Base-by-base conservation (phyloP, 345 rosid genomes). In the Carallia pectinifolia region DNA sequence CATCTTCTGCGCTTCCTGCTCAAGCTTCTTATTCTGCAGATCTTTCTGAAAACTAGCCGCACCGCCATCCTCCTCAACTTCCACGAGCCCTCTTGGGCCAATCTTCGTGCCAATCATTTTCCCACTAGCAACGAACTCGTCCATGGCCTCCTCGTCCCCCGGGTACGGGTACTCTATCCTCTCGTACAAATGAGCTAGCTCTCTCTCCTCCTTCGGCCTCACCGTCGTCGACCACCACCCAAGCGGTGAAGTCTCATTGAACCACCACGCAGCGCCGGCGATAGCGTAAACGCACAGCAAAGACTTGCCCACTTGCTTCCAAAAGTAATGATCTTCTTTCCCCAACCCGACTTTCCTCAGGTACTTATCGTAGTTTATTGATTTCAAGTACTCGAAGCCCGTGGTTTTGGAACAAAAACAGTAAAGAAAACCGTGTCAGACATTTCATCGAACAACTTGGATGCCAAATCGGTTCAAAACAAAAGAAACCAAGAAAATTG, bases 281-380 rank as follows among this genome's bases (percentile, higher is more conserved):
- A 95, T 50, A 19, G 94, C 67, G 85, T 92, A 95, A 10, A 91
- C 85, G 83, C 88, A 85, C 4, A 90, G 74, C 74, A 95, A 72
- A 23, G 92, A 86, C 88, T 89, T 92, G 18, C 97, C 93, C 3
- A 92, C 76, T 82, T 90, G 92, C 81, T 85, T 89, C 92, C 92
- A 90, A 73, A 84, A 92, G 81, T 82, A 70, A 64, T 77, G 77
- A 76, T 89, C 96, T 54, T 88, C 88, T 78, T 62, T 85, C 39
- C 92, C 92, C 54, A 90, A 36, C 56, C 98, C 98, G 65, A 87
- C 73, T 74, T 88, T 92, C 74, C 81, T 86, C 66, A 90, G 62
- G 59, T 85, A 77, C 78, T 81, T 85, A 68, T 87, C 80, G n/a
- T 78, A 77, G n/a, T 85, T 75, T 64, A 82, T 33, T 16, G 93